phyloP scores from a whole-genome alignment of 495 filamentous ascomycete genomes.

The Neurospora sp. region DNA sequence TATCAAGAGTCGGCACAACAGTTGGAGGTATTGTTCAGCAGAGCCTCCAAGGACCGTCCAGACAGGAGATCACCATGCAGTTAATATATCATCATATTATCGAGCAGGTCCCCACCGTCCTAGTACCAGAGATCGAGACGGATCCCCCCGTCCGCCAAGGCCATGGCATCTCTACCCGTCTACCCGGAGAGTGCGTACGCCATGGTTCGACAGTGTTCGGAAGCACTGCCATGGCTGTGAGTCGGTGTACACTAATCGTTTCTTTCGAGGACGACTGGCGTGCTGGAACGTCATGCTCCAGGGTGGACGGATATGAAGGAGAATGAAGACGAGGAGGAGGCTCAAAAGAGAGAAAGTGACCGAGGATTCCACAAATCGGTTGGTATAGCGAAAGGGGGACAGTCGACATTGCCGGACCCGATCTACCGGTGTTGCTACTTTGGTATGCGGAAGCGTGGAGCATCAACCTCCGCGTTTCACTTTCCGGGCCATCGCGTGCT shows the following conservation, averaged over 20 bases:
- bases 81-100: slow-evolving; percentile 10
- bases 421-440: slow-evolving; percentile 14
- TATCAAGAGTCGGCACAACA: background rate
- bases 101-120: background rate
- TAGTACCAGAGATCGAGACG: background rate
- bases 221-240: background rate
- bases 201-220: background rate
- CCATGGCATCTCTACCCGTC: slow-evolving; percentile 3
- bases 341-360: background rate
- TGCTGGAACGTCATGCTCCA: slow-evolving; percentile 5
- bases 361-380: slow-evolving; percentile 14
- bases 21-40: background rate
- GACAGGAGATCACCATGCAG: slow-evolving; percentile 3
- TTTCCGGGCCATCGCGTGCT: background rate
- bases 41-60: slow-evolving; percentile 3
- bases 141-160: background rate
- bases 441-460: slow-evolving; percentile 9
- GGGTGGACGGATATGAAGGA: background rate
- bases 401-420: slow-evolving; percentile 4
- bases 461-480: slow-evolving; percentile 14
- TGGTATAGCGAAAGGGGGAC: background rate
- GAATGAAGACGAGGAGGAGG: background rate
- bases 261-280: background rate
- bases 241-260: background rate
- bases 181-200: slow-evolving; percentile 2